Conservation (phyloP, 148 eudicot genomes). For the Fagopyrum tataricum region DNA sequence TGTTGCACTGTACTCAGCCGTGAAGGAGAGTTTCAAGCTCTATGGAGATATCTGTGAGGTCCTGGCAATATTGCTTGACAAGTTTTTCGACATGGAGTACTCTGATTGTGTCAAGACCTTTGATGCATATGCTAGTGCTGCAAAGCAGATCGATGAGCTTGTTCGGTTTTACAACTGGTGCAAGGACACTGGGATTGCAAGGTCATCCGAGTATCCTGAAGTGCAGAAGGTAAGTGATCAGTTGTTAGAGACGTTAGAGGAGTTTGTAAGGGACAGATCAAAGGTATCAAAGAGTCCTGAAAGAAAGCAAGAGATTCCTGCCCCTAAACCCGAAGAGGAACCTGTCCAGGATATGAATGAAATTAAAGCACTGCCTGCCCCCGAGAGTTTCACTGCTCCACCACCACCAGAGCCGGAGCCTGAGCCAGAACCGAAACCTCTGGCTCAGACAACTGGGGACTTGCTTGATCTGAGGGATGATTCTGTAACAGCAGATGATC, state of each 20-base stretch:
- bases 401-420: conserved; percentile 27
- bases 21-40: conserved; percentile 74
- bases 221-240: conserved; percentile 70
- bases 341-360: conserved; percentile 67
- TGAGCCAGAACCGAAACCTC: conserved; percentile 43
- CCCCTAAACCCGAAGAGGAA: conserved; percentile 44
- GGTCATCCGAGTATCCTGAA: conserved; percentile 81
- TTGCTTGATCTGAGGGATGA: conserved; percentile 69
- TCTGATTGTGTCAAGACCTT: conserved; percentile 76
- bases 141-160: conserved; percentile 82
- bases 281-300: conserved; percentile 69
- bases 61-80: conserved; percentile 61
- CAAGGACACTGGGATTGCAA: conserved; percentile 70
- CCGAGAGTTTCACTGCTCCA: conserved; percentile 46
- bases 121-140: conserved; percentile 63
- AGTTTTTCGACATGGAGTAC: conserved; percentile 81
- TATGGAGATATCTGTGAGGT: conserved; percentile 80
- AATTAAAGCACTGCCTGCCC: conserved; percentile 77
- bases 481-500: conserved; percentile 49
- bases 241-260: conserved; percentile 69
- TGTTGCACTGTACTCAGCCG: conserved; percentile 52
- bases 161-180: conserved; percentile 73
- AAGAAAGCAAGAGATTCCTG: conserved; percentile 40
- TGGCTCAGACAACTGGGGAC: conserved; percentile 36
- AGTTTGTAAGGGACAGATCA: conserved; percentile 73